Conservation (phyloP, 2,329 filamentous ascomycete species). For the Diaporthe longicolla region DNA sequence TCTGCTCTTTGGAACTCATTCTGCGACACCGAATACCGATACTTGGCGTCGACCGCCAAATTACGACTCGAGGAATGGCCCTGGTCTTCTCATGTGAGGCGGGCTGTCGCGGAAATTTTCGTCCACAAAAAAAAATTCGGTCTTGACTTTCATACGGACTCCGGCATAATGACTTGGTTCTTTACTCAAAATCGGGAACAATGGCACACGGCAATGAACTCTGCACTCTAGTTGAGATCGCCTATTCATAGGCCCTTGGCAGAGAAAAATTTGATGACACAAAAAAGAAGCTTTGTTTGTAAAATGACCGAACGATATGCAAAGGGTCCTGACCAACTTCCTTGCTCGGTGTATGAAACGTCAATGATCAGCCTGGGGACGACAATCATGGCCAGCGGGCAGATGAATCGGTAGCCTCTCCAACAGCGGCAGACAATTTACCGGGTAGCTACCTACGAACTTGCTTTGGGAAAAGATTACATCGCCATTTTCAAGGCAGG, state of each 20-base stretch:
- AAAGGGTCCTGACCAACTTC: neutral
- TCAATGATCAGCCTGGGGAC: no score
- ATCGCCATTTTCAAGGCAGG: neutral
- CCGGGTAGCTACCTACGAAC: neutral
- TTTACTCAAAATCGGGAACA: conserved; percentile 39
- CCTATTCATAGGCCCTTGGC: conserved; percentile 22
- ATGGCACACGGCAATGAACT: conserved; percentile 38
- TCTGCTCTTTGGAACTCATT: conserved; percentile 26
- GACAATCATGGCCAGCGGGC: neutral
- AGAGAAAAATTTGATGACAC: conserved; percentile 38
- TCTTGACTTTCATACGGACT: conserved; percentile 40
- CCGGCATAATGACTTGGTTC: conserved; percentile 40
- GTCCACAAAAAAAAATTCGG: conserved; percentile 36
- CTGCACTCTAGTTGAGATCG: conserved; percentile 39
- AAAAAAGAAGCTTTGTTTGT: conserved; percentile 28
- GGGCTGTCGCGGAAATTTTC: conserved; percentile 26
- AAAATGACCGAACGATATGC: neutral
- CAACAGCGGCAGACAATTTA: neutral
- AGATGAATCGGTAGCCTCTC: no score
- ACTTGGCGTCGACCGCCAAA: conserved; percentile 32
- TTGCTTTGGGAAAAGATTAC: neutral
- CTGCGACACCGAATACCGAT: conserved; percentile 35
- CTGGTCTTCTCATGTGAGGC: conserved; percentile 24
- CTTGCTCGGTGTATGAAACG: neutral
- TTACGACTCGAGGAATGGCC: conserved; percentile 34